Percentiles rank a stretch among this genome's conserved stretches.
Conservation (phyloP, 1,139 yeast species). For the Pichia norvegensis region DNA sequence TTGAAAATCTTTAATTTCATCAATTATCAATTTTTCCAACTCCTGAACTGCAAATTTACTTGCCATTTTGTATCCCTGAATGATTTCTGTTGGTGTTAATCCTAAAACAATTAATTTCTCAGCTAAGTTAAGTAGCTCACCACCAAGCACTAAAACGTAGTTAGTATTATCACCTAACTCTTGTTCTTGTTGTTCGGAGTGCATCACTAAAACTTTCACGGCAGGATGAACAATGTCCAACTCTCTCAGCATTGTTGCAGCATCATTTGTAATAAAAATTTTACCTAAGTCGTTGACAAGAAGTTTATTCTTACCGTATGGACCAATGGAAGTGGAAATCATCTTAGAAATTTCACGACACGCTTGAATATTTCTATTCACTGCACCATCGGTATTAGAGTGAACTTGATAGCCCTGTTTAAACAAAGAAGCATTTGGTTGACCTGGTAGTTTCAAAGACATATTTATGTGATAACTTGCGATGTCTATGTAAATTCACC, state of each 20-base stretch:
- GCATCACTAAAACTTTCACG: slow-evolving; percentile 91
- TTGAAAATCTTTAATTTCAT: slow-evolving; percentile 50
- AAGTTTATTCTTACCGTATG: slow-evolving; percentile 94
- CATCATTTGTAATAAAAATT: slow-evolving; percentile 88
- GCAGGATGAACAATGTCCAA: slow-evolving; percentile 96
- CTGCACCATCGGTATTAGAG: slow-evolving; percentile 89
- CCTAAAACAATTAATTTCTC: slow-evolving; percentile 82
- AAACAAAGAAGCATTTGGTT: slow-evolving; percentile 88
- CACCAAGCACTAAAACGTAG: slow-evolving; percentile 73
- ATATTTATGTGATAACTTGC: slow-evolving; percentile 31
- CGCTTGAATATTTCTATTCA: slow-evolving; percentile 84
- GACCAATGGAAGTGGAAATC: slow-evolving; percentile 93
- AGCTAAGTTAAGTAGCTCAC: slow-evolving; percentile 77
- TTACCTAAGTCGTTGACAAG: slow-evolving; percentile 79
- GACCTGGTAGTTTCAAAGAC: slow-evolving; percentile 88
- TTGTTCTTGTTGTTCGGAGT: slow-evolving; percentile 90
- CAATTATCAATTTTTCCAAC: slow-evolving; percentile 59
- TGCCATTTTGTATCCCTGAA: slow-evolving; percentile 84
- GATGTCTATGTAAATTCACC: not conserved
- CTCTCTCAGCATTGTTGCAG: slow-evolving; percentile 92
- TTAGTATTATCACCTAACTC: slow-evolving; percentile 81
- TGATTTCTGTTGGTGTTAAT: slow-evolving; percentile 79
- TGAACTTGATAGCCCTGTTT: slow-evolving; percentile 94
- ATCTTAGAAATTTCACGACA: slow-evolving; percentile 88
- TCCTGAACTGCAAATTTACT: slow-evolving; percentile 62